These are phyloP conservation scores for Irineochytrium annulatum DNA, from an alignment of 192 early-diverging fungal species.

Conservation along the genomic window DNA sequence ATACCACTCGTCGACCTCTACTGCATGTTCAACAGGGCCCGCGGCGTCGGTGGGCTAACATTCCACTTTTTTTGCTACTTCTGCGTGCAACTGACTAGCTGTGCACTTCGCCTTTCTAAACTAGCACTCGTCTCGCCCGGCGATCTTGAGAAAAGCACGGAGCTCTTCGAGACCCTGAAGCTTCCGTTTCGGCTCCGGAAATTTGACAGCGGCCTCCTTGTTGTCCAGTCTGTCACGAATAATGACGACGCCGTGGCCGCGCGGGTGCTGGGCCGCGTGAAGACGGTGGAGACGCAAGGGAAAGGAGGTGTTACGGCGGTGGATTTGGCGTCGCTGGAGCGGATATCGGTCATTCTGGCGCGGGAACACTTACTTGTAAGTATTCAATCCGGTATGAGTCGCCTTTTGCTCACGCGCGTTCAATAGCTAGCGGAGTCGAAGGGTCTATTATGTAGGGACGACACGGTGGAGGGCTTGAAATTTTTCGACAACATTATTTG, in stretches of 20 bases:
- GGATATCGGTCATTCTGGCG: slow-evolving; percentile 60
- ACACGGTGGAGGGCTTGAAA: slow-evolving; percentile 74
- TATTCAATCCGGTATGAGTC: slow-evolving; percentile 18
- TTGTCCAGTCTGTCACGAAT: slow-evolving; percentile 62
- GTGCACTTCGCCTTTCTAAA: neutral
- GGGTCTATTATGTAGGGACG: slow-evolving; percentile 83
- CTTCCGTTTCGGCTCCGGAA: slow-evolving; percentile 71
- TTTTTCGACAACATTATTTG: slow-evolving; percentile 80
- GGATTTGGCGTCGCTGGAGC: slow-evolving; percentile 60
- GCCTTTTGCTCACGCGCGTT: slow-evolving; percentile 13
- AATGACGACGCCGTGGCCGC: slow-evolving; percentile 67
- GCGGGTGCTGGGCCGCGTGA: slow-evolving; percentile 50
- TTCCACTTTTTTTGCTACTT: neutral
- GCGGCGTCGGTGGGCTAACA: slow-evolving; percentile 67
- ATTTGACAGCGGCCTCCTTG: slow-evolving; percentile 72
- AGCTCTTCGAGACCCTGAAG: slow-evolving; percentile 59
- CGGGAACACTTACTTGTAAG: slow-evolving; percentile 67
- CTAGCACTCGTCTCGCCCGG: slow-evolving; percentile 83
- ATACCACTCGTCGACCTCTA: slow-evolving; percentile 86
- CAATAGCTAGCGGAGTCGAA: slow-evolving; percentile 70
- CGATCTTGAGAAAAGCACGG: slow-evolving; percentile 81
- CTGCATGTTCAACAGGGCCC: slow-evolving; percentile 91
- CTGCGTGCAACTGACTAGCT: neutral
- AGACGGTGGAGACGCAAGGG: slow-evolving; percentile 6
- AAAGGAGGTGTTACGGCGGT: slow-evolving; percentile 59